A percentile compares a stretch with the other conserved stretches of the same genome.
Conservation (phyloP, 75 land plant genomes). For the Adiantum capillusveneris region DNA sequence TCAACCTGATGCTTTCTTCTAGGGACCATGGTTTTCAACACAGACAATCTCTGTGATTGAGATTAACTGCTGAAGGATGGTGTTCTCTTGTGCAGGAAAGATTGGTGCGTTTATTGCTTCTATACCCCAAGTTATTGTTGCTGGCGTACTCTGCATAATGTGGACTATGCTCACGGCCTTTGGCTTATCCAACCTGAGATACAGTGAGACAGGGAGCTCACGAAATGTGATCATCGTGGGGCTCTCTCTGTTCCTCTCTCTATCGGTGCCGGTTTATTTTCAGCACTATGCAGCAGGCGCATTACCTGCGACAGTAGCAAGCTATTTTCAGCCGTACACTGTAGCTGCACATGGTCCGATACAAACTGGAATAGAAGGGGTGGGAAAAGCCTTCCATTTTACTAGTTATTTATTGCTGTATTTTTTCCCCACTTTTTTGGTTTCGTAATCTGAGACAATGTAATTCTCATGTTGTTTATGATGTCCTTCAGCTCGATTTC, state of each 20-base stretch:
- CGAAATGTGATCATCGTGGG: conserved; percentile 91
- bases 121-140: conserved; percentile 84
- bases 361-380: conserved; percentile 48
- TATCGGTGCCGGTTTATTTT: conserved; percentile 94
- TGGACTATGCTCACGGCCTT: conserved; percentile 88
- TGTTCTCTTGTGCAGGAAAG: conserved; percentile 84
- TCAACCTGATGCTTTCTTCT: no score
- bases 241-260: conserved; percentile 71
- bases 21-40: no score
- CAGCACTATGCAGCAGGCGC: conserved; percentile 73
- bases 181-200: conserved; percentile 86
- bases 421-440: background rate
- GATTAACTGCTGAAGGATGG: no score
- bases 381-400: conserved; percentile 13
- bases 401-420: background rate
- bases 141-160: conserved; percentile 83
- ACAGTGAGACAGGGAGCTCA: conserved; percentile 95
- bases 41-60: no score
- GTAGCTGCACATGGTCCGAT: conserved; percentile 93
- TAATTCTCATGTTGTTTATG: background rate
- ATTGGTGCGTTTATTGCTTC: conserved; percentile 91
- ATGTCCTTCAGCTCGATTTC: conserved; percentile 29
- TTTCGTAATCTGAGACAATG: background rate
- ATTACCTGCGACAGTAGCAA: conserved; percentile 48
- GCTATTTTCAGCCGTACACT: conserved; percentile 75